These are phyloP conservation scores for Pythium volutum DNA, from an alignment of 352 stramenopile species.

Conservation along the genomic window DNA sequence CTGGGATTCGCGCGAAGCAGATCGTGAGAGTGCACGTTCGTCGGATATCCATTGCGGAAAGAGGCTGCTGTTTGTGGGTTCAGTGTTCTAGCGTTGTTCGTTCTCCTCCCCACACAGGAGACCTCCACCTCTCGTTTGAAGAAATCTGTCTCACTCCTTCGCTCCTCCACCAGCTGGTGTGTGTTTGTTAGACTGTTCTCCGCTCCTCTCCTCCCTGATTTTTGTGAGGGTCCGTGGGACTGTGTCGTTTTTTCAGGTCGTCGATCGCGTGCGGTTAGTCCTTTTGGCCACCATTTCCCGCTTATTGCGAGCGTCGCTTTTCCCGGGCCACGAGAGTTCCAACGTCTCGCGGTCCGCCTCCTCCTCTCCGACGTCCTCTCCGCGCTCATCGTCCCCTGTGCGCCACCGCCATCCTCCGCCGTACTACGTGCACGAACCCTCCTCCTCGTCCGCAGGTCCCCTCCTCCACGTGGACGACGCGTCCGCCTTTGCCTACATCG, in stretches of 20 bases:
- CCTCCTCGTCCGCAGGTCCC: neutral
- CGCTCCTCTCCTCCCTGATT: conserved; percentile 7
- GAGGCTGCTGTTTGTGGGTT: neutral
- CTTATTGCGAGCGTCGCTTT: conserved; percentile 5
- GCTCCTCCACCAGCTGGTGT: neutral
- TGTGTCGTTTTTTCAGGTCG: neutral
- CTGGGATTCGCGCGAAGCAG: too few relatives aligned
- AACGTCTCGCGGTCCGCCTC: conserved; percentile 26
- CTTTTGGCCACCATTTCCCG: conserved; percentile 23
- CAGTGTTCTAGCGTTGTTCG: neutral
- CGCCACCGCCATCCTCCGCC: conserved; percentile 4
- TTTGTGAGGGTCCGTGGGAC: conserved; percentile 4
- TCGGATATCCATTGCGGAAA: too few relatives aligned
- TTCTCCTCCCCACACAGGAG: neutral
- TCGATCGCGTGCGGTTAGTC: neutral
- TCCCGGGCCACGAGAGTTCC: conserved; percentile 22
- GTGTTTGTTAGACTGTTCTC: conserved; percentile 5
- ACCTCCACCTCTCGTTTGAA: neutral
- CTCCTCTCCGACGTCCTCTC: conserved; percentile 16
- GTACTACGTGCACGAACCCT: conserved; percentile 7
- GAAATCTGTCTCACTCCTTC: neutral
- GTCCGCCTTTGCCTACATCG: conserved; percentile 31
- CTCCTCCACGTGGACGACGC: conserved; percentile 3
- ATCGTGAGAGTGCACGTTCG: too few relatives aligned
- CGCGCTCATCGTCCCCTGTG: neutral